phyloP scores from a whole-genome alignment of 352 stramenopile species.

The Pythium biforme region DNA sequence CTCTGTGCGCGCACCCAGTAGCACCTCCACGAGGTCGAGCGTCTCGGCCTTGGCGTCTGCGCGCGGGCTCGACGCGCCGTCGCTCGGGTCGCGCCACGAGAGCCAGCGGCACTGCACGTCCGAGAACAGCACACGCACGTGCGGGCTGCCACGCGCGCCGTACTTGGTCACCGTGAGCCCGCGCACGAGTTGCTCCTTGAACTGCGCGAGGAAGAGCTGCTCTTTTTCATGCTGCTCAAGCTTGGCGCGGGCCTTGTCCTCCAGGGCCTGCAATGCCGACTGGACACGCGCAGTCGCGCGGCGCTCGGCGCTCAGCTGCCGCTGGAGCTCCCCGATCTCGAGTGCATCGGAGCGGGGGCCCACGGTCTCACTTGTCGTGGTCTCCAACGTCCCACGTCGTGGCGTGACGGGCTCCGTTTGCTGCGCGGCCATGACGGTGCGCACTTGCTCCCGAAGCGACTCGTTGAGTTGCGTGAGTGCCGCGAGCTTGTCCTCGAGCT shows the following conservation, averaged over 20 bases:
- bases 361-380: not conserved
- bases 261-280: constrained; percentile 32
- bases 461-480: constrained; percentile 10
- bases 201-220: constrained; percentile 43
- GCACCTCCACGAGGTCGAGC: constrained; percentile 47
- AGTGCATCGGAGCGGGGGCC: constrained; percentile 13
- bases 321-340: constrained; percentile 29
- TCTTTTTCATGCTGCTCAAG: constrained; percentile 37
- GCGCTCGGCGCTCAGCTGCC: constrained; percentile 26
- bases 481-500: constrained; percentile 22
- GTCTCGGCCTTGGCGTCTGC: constrained; percentile 51
- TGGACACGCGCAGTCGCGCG: constrained; percentile 33
- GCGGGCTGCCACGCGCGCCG: constrained; percentile 41
- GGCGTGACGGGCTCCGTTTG: not conserved
- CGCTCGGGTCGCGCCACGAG: constrained; percentile 45
- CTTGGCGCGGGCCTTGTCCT: constrained; percentile 28
- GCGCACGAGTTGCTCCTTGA: constrained; percentile 54
- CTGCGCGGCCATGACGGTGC: not conserved
- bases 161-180: constrained; percentile 62
- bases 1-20: constrained; percentile 47
- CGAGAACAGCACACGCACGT: constrained; percentile 52
- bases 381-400: not conserved
- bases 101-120: constrained; percentile 57
- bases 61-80: constrained; percentile 35
- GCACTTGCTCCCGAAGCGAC: constrained; percentile 36